Conservation (phyloP, 2,329 filamentous ascomycete genomes). For the Claviceps sp. region DNA sequence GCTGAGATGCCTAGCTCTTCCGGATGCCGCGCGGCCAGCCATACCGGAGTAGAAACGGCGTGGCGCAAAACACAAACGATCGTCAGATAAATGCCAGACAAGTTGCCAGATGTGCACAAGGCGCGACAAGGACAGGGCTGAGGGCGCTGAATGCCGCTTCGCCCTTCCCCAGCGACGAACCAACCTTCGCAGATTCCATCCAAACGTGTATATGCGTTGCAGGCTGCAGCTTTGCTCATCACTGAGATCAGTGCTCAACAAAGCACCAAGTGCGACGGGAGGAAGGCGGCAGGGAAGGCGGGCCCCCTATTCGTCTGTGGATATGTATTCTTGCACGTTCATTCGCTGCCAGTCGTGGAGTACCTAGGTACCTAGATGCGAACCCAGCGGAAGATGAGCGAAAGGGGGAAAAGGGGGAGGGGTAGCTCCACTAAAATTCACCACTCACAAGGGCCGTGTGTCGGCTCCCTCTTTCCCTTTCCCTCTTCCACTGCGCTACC, state of each 20-base stretch:
- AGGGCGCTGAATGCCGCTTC: too few relatives aligned
- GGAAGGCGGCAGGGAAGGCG: not conserved
- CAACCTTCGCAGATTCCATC: too few relatives aligned
- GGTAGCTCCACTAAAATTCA: not conserved
- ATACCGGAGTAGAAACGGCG: not conserved
- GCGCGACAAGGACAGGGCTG: too few relatives aligned
- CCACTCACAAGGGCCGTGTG: not conserved
- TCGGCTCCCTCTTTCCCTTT: conserved; percentile 12
- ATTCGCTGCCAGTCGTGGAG: not conserved
- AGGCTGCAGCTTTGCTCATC: too few relatives aligned
- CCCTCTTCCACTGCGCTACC: conserved; percentile 14
- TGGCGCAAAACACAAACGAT: too few relatives aligned
- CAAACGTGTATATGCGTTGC: too few relatives aligned
- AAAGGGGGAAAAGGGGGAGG: not conserved
- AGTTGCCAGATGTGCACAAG: too few relatives aligned
- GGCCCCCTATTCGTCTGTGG: not conserved
- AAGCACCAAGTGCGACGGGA: not conserved
- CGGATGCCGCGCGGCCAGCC: not conserved
- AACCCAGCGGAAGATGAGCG: not conserved
- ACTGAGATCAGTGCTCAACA: too few relatives aligned
- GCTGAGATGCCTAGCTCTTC: not conserved
- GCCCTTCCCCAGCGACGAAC: too few relatives aligned
- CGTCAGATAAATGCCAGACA: too few relatives aligned
- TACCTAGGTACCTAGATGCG: too few relatives aligned
- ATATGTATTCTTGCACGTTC: not conserved